phyloP scores from a whole-genome alignment of 1,139 yeast species.

The Yamadazyma sp. region DNA sequence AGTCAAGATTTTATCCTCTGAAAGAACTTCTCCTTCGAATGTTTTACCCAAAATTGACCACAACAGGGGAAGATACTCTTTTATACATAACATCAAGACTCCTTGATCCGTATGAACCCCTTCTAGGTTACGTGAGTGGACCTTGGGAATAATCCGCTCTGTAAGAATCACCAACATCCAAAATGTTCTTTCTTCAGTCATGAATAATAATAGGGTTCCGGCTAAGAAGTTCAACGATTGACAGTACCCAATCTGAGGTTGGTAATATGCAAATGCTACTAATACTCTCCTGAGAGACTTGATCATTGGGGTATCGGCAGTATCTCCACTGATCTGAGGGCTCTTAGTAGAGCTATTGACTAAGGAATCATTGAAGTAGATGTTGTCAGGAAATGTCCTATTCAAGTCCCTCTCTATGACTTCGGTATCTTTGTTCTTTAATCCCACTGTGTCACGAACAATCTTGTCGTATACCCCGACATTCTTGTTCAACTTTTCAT shows the following conservation, averaged over 20 bases:
- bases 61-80: conserved; percentile 78
- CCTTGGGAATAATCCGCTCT: conserved; percentile 82
- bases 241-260: conserved; percentile 92
- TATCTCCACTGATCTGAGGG: conserved; percentile 2
- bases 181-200: conserved; percentile 86
- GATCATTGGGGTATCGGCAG: conserved; percentile 60
- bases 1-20: conserved; percentile 63
- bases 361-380: conserved; percentile 52
- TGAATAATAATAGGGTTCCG: conserved; percentile 74
- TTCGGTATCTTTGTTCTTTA: conserved; percentile 73
- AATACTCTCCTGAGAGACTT: conserved; percentile 76
- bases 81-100: conserved; percentile 80
- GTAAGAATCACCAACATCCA: conserved; percentile 96
- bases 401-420: conserved; percentile 90
- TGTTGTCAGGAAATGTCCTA: conserved; percentile 92
- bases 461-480: conserved; percentile 72
- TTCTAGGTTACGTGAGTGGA: conserved; percentile 85
- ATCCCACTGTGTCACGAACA: conserved; percentile 51
- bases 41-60: conserved; percentile 59
- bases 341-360: conserved; percentile 23
- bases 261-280: conserved; percentile 79
- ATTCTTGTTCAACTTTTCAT: conserved; percentile 67
- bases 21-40: conserved; percentile 42
- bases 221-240: conserved; percentile 92
- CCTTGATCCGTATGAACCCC: conserved; percentile 97